Percentiles rank a stretch among this genome's conserved stretches.
Evolutionary conservation across 305 asterid genomes (phyloP).

Genomic region (Solanum hybrid): DNA sequence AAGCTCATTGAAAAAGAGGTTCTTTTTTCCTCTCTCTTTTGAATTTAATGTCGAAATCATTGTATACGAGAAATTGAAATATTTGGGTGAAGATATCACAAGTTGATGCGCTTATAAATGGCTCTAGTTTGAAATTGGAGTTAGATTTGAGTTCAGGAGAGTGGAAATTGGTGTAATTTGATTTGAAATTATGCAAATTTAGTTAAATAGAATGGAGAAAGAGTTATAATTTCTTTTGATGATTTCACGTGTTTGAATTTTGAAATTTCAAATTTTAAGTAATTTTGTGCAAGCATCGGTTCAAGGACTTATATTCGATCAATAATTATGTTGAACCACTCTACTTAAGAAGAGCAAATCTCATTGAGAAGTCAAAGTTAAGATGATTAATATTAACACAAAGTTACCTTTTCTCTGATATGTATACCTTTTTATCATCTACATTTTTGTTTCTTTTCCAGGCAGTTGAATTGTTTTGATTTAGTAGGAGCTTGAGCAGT

Average conservation of each 20-base stretch:
- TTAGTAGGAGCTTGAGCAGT: background rate
- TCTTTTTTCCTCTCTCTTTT: background rate
- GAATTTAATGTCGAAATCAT: background rate
- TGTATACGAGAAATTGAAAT: background rate
- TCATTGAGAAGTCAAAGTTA: background rate
- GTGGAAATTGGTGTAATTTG: background rate
- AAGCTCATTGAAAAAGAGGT: conserved; percentile 86
- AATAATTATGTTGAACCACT: background rate
- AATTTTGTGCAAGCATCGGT: background rate
- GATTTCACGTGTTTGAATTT: background rate
- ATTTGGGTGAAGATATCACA: background rate
- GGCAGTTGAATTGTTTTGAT: background rate
- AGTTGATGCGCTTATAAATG: background rate
- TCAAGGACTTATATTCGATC: background rate
- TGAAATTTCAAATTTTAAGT: background rate
- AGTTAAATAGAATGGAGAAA: background rate
- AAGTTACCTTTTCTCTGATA: background rate
- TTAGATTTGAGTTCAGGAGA: background rate
- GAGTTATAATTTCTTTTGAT: background rate
- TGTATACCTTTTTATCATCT: background rate
- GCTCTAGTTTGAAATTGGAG: background rate
- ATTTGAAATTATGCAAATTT: background rate
- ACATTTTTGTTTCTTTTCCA: background rate
- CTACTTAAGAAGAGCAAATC: background rate
- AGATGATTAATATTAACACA: background rate